These are phyloP conservation scores for Soucietia sequanensis DNA, from an alignment of 805 yeast species.

Conservation along the genomic window DNA sequence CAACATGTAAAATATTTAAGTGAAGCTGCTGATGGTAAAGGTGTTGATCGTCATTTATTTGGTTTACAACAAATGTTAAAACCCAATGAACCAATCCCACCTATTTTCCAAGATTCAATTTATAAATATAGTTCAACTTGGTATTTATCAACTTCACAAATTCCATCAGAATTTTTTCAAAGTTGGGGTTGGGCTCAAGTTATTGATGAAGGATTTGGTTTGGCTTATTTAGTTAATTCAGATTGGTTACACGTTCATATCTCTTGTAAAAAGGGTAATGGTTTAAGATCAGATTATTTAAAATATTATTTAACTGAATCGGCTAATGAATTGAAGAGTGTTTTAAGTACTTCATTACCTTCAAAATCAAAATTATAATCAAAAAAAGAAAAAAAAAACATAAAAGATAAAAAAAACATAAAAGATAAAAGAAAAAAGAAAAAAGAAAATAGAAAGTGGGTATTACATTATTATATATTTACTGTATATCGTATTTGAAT, in stretches of 20 bases:
- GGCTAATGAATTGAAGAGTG: slow-evolving; percentile 76
- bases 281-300: slow-evolving; percentile 56
- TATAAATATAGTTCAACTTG: slow-evolving; percentile 77
- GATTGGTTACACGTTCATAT: slow-evolving; percentile 86
- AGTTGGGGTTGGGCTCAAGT: slow-evolving; percentile 98
- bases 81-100: slow-evolving; percentile 61
- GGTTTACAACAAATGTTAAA: slow-evolving; percentile 76
- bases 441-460: no score
- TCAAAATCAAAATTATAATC: slow-evolving; percentile 39
- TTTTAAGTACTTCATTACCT: slow-evolving; percentile 44
- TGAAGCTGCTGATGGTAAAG: slow-evolving; percentile 80
- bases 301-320: slow-evolving; percentile 70
- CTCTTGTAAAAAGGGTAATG: slow-evolving; percentile 64
- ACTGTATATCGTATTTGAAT: no score
- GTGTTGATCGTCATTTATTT: slow-evolving; percentile 90
- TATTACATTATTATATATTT: no score
- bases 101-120: slow-evolving; percentile 71
- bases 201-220: slow-evolving; percentile 88
- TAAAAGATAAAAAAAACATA: no score
- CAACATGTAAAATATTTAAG: slow-evolving; percentile 74
- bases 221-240: slow-evolving; percentile 88
- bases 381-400: not conserved
- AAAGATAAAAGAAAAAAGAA: not conserved
- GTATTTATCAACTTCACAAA: slow-evolving; percentile 87
- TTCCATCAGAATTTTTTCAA: slow-evolving; percentile 75